Percentiles rank a stretch among this genome's conserved stretches.
phyloP scores from a whole-genome alignment of 2,329 filamentous ascomycete genomes.

The Orbilia quercus region DNA sequence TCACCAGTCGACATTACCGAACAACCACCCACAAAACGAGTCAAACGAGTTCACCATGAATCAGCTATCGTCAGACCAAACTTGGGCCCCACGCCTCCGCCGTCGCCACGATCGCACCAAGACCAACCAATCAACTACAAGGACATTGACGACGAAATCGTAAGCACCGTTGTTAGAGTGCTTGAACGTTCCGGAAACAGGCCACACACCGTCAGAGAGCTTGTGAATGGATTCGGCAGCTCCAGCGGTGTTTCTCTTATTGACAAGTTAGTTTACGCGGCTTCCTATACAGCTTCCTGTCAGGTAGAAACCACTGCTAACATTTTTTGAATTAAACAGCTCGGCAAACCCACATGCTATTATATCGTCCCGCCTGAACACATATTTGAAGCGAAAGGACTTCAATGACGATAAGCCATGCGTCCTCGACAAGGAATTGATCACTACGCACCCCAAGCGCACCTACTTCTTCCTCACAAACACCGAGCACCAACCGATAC shows the following conservation, averaged over 20 bases:
- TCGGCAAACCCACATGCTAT: slow-evolving; percentile 96
- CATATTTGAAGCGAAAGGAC: slow-evolving; percentile 82
- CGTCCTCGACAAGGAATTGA: slow-evolving; percentile 90
- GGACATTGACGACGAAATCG: slow-evolving; percentile 92
- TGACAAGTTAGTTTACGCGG: slow-evolving; percentile 78
- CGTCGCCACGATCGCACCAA: slow-evolving; percentile 70
- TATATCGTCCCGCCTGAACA: slow-evolving; percentile 88
- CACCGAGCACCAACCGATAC: slow-evolving; percentile 83
- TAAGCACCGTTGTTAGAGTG: slow-evolving; percentile 87
- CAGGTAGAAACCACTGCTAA: slow-evolving; percentile 58
- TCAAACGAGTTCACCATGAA: slow-evolving; percentile 62
- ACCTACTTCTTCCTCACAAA: slow-evolving; percentile 97
- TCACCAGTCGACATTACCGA: slow-evolving; percentile 73
- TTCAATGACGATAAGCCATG: slow-evolving; percentile 83
- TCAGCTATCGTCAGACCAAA: slow-evolving; percentile 63
- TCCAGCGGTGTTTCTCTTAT: slow-evolving; percentile 67
- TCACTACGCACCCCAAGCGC: slow-evolving; percentile 89
- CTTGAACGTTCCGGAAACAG: slow-evolving; percentile 89
- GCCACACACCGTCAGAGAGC: slow-evolving; percentile 93
- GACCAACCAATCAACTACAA: slow-evolving; percentile 75
- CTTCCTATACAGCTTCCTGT: slow-evolving; percentile 52
- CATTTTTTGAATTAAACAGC: slow-evolving; percentile 67
- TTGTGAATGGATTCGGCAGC: slow-evolving; percentile 67
- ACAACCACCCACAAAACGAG: slow-evolving; percentile 69
- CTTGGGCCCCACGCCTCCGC: slow-evolving; percentile 76